Base-by-base conservation (phyloP, 768 basidiomycete species). In the Boletus huronensis region DNA sequence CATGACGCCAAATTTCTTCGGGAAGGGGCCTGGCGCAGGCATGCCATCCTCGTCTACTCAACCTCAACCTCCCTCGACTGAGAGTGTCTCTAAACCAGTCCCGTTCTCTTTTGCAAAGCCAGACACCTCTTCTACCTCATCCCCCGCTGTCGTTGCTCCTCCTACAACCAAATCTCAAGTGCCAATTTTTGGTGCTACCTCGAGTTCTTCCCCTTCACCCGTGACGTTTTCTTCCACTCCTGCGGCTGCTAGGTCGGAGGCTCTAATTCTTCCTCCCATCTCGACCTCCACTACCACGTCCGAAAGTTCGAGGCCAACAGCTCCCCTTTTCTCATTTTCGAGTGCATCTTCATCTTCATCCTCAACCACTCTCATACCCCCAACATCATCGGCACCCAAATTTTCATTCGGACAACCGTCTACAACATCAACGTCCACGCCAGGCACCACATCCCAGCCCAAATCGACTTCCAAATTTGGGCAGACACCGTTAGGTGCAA, bases 1-100 rank as follows among this genome's bases (percentile, higher is more conserved):
- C 7, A 31, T 60, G 19, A 46, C 65, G 23, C 64, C 73, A 28
- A 71, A 67, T 52, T 68, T 72, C 56, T 70, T 73, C 38, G 57
- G 57, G 25, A 72, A 76, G 50, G 68, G 67, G 26, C 25, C 51
- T 31, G 31, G 57, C 62, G 53, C 40, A 25, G 17, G 55, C 36
- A 26, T 38, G 6, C 31, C 54, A 19, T 26, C 57, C 9, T 39
- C 48, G n/a, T 28, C 59, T 35, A n/a, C 43, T 13, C 58, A 60
- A 43, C n/a, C 32, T 26, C 58, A 57, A 43, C 65, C 19, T 16
- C 52, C 50, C 13, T 43, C 47, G 8, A 48, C 31, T 6, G 55
- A 58, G 32, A 39, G 41, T 34, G 28, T 57, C 25, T 60, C 53
- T 28, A 68, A 60, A 38, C 42, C 58, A 1, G 17, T 53, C 6